phyloP scores from a whole-genome alignment of 2,329 filamentous ascomycete species.

The Phialemoniopsis sp. region DNA sequence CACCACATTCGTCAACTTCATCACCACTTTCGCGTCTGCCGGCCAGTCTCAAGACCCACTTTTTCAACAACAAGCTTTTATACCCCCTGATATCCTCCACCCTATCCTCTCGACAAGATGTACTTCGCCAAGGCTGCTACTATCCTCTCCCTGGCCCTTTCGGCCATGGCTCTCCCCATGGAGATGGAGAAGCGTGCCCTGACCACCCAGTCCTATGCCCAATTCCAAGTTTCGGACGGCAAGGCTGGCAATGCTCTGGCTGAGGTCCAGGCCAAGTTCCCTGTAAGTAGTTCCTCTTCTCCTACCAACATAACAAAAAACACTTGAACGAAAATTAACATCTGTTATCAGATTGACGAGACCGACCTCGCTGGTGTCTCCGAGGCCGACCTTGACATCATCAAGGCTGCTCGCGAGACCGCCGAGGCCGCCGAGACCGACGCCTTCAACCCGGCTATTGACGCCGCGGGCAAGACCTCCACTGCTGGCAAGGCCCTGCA shows the following conservation, averaged over 20 bases:
- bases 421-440: conserved; percentile 51
- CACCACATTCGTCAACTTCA: not conserved
- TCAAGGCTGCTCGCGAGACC: conserved; percentile 41
- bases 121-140: conserved; percentile 29
- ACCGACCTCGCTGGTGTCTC: conserved; percentile 41
- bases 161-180: conserved; percentile 24
- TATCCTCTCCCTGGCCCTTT: conserved; percentile 27
- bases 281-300: conserved; percentile 29
- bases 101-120: conserved; percentile 21
- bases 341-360: conserved; percentile 29
- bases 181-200: conserved; percentile 21
- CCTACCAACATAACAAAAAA: too few species aligned
- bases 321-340: conserved; percentile 1
- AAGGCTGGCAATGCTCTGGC: conserved; percentile 46
- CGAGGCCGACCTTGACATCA: conserved; percentile 41
- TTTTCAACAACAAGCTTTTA: not conserved
- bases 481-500: conserved; percentile 38
- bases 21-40: not conserved
- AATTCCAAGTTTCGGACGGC: conserved; percentile 47
- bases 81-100: not conserved
- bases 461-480: conserved; percentile 33
- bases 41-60: not conserved
- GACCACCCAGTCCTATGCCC: conserved; percentile 20
- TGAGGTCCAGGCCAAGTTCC: conserved; percentile 50
- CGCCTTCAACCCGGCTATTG: conserved; percentile 50